A percentile compares a stretch with the other conserved stretches of the same genome.
phyloP scores from a whole-genome alignment of 2,329 filamentous ascomycete species.

The Polytolypa hystricis region DNA sequence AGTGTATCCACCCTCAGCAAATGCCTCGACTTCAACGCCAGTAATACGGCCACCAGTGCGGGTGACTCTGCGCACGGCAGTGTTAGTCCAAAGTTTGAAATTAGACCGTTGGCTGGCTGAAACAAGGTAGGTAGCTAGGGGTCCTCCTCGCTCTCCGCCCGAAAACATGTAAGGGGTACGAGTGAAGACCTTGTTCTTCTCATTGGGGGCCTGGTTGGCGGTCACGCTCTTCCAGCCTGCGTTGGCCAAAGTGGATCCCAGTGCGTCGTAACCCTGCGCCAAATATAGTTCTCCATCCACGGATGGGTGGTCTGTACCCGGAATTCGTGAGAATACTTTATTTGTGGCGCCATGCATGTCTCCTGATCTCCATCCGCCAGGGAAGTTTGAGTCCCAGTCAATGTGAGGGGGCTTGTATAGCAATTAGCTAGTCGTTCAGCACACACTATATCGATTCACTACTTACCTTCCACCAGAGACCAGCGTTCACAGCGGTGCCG shows the following conservation, averaged over 20 bases:
- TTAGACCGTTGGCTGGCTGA: slow-evolving; percentile 48
- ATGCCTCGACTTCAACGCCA: slow-evolving; percentile 52
- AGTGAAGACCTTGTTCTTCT: slow-evolving; percentile 56
- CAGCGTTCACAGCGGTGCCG: slow-evolving; percentile 55
- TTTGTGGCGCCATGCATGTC: slow-evolving; percentile 51
- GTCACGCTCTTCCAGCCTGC: slow-evolving; percentile 54
- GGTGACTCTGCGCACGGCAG: slow-evolving; percentile 55
- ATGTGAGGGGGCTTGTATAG: slow-evolving; percentile 41
- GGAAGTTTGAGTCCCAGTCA: slow-evolving; percentile 66
- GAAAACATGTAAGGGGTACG: slow-evolving; percentile 58
- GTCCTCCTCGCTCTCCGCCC: slow-evolving; percentile 56
- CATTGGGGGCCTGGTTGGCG: slow-evolving; percentile 47
- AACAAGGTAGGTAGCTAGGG: slow-evolving; percentile 60
- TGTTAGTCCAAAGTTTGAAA: slow-evolving; percentile 57
- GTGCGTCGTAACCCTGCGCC: slow-evolving; percentile 54
- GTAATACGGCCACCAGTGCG: slow-evolving; percentile 51
- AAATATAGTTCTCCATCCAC: slow-evolving; percentile 55
- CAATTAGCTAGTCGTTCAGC: slow-evolving; percentile 5
- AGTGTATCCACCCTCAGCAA: slow-evolving; percentile 42
- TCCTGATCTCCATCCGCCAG: slow-evolving; percentile 55
- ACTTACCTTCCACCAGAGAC: slow-evolving; percentile 53
- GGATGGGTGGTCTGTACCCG: slow-evolving; percentile 56
- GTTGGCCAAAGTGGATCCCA: slow-evolving; percentile 47
- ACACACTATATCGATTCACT: background rate
- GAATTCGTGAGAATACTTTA: slow-evolving; percentile 58